Percentiles rank a stretch among this genome's conserved stretches.
Evolutionary conservation across 768 basidiomycete species (phyloP).

Genomic region (Auriscalpium vulgare): DNA sequence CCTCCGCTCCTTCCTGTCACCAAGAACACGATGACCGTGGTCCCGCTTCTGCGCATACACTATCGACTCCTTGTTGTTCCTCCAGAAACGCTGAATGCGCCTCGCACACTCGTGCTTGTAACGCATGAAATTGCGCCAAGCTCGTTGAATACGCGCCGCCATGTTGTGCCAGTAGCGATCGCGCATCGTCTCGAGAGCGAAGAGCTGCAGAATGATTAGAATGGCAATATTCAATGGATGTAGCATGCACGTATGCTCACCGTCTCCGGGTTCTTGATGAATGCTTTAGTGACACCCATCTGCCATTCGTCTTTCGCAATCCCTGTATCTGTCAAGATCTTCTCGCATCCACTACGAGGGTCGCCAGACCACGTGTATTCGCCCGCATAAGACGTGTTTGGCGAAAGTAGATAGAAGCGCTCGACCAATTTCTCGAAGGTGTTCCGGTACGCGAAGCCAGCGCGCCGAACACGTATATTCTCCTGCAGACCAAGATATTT

Average conservation of each 20-base stretch:
- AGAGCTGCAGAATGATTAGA: conserved; percentile 50
- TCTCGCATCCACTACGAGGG: conserved; percentile 82
- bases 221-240: neutral
- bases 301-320: conserved; percentile 98
- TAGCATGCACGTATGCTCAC: conserved; percentile 33
- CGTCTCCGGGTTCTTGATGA: conserved; percentile 99
- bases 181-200: conserved; percentile 97
- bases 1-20: conserved; percentile 85
- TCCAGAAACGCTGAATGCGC: conserved; percentile 97
- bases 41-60: conserved; percentile 88
- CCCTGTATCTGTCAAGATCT: conserved; percentile 90
- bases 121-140: conserved; percentile 92
- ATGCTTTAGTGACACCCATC: conserved; percentile 97
- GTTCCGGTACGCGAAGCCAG: conserved; percentile 97
- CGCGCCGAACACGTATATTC: conserved; percentile 94
- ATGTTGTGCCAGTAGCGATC: conserved; percentile 99
- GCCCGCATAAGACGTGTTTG: conserved; percentile 93
- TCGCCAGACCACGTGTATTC: conserved; percentile 97
- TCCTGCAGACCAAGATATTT: conserved; percentile 98
- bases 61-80: conserved; percentile 91
- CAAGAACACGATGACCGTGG: conserved; percentile 89
- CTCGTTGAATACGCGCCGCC: conserved; percentile 93
- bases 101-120: conserved; percentile 93
- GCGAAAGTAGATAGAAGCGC: conserved; percentile 92
- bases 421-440: conserved; percentile 99